Evolutionary conservation across 2,329 filamentous ascomycete genomes (phyloP), one percentile per base, ranked within the genome.

Genomic region (Fusarium piperis): DNA sequence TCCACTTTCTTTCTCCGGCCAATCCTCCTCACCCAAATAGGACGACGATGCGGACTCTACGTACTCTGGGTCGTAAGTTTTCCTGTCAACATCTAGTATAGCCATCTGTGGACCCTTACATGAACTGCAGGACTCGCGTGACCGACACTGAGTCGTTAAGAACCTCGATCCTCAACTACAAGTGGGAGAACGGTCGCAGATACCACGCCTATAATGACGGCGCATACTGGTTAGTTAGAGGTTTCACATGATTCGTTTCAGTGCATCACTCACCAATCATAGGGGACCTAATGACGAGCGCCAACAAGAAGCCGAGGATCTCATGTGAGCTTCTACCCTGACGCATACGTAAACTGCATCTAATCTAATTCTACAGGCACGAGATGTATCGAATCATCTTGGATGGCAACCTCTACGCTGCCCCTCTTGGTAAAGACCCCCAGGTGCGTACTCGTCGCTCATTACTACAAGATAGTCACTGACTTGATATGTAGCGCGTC

Each of bases 161-260:
- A 23, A 59, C 64, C 1, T 70, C 67, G 12, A 68, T 70, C 6
- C 35, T 70, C 8, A 70, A 52, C 33, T 70, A 70, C 70, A 76
- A 80, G 44, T 84, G 82, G 67, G 82, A 86, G 61, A 82, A 86
- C 58, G 85, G 85, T 3, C 81, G 85, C 3, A 80, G 84, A 10
- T 88, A 87, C 67, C 83, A 86, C 70, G 80, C 79, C 53, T 85
- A 82, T 73, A 80, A 82, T 39, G 81, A 84, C 46, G 86, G 85
- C 32, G 73, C 79, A 51, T 83, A 83, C 63, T 70, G 67, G 67
- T 68, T 16, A 58, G 67, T 68, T 16, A 58, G 58, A 18, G 16
- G 26, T 23, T 11, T n/a, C 20, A 20, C 9, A 28, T 16, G 11
- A 39, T 26, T 10, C 36, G 7, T 26, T 23, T 3, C 16, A 3